A percentile compares a stretch with the other conserved stretches of the same genome.
Conservation (phyloP, 805 yeast species). For the Brettanomyces anomalus region DNA sequence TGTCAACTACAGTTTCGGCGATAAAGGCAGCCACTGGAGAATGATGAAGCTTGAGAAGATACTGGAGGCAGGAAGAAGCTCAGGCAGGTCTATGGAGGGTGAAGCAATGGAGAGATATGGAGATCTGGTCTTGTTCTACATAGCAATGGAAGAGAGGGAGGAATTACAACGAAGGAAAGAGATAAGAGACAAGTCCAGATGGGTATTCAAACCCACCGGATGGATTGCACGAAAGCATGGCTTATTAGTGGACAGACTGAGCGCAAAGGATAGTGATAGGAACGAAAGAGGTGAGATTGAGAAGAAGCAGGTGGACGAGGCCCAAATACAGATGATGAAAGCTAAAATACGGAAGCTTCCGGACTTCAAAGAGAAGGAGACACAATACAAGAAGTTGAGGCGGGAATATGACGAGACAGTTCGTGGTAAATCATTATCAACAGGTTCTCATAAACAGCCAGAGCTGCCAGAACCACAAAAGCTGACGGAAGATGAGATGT, state of each 20-base stretch:
- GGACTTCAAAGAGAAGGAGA: background rate
- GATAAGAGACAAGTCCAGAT: conserved; percentile 6
- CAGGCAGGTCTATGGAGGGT: conserved; percentile 11
- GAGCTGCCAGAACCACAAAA: background rate
- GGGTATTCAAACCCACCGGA: conserved; percentile 21
- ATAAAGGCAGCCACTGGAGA: conserved; percentile 30
- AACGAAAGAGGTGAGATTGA: background rate
- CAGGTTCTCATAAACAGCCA: too few species aligned
- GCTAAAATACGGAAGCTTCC: conserved; percentile 20
- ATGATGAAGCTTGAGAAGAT: conserved; percentile 26
- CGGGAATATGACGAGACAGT: background rate
- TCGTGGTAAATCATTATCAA: conserved; percentile 2
- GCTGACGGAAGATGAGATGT: conserved; percentile 24
- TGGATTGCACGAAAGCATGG: conserved; percentile 14
- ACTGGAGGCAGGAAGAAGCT: background rate
- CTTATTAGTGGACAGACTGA: conserved; percentile 4
- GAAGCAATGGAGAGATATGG: conserved; percentile 24
- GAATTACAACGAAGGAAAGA: conserved; percentile 19
- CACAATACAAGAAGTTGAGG: background rate
- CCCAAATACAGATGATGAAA: conserved; percentile 25
- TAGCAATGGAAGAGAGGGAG: conserved; percentile 25
- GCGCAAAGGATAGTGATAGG: conserved; percentile 1
- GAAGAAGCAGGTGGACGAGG: conserved; percentile 4
- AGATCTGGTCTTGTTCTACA: conserved; percentile 18
- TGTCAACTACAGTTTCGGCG: conserved; percentile 29